Base-by-base conservation (phyloP, 495 filamentous ascomycete species). In the Neurospora sp. region DNA sequence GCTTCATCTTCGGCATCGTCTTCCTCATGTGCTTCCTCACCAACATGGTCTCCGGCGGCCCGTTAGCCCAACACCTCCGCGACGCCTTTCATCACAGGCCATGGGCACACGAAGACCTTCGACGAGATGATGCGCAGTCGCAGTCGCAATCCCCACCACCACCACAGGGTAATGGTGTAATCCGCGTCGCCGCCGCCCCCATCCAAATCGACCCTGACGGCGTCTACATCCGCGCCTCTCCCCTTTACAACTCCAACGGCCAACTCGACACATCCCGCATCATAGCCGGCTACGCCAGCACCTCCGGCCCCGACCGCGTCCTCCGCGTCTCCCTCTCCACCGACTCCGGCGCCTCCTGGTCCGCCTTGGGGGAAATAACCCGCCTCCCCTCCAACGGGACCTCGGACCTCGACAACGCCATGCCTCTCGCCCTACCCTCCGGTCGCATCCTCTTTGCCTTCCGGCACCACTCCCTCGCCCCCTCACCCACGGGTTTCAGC, bases 401-500 rank as follows among this genome's bases (percentile, higher is more conserved):
- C 5, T 83, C 83, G 39, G 89, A 91, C 74, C 80, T 90, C 42
- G 89, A 91, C 79, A 91, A 91, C 77, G 83, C 86, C 75, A 87
- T 86, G 74, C 80, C 88, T 9, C 83, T 89, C 4, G 87, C 89
- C 71, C 78, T 88, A 0, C 81, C 86, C 2, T 82, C 83, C 3
- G 83, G 83, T 0, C 81, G 82, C 0, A 82, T 91, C 27, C 81
- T 91, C 0, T 86, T 84, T 8, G 88, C 89, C 1, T 90, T 89
- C 76, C 86, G 89, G 38, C 90, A 90, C 78, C 89, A 91, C 76
- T 35, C 54, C 4, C 1, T 66, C 0, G 1, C 5, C 27, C 14
- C 27, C 12, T 86, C 90, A 71, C 79, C 82, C 4, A 78, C 82
- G 0, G 80, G 80, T 0, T 70, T 79, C 37, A 76, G 31, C 1